These are phyloP conservation scores for Ophiocordyceps sinensis DNA, from an alignment of 2,329 filamentous ascomycete species.

Conservation along the genomic window DNA sequence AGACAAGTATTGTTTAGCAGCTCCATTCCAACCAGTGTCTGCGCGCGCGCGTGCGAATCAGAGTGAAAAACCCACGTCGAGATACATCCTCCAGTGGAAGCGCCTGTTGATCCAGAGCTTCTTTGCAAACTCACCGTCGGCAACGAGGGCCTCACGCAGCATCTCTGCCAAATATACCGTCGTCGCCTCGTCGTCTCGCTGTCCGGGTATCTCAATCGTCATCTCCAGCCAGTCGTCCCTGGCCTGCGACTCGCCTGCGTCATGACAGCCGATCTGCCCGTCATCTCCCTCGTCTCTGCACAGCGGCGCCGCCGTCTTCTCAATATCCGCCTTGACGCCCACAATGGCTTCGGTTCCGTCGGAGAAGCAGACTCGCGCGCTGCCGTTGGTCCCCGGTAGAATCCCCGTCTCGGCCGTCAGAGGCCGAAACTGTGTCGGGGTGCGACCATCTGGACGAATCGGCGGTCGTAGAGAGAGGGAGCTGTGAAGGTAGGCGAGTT, in stretches of 20 bases:
- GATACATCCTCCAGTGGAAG: constrained; percentile 93
- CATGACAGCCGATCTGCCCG: constrained; percentile 20
- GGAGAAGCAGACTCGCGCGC: constrained; percentile 82
- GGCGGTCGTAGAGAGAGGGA: constrained; percentile 71
- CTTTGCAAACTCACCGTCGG: constrained; percentile 52
- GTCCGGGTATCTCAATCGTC: constrained; percentile 79
- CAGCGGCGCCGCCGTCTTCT: constrained; percentile 39
- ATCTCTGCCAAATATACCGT: constrained; percentile 80
- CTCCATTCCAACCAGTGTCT: not conserved
- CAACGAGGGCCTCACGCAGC: constrained; percentile 74
- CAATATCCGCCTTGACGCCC: constrained; percentile 88
- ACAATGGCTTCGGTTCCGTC: constrained; percentile 95
- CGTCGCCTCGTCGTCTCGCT: constrained; percentile 78
- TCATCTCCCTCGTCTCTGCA: constrained; percentile 12
- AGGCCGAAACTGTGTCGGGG: constrained; percentile 76
- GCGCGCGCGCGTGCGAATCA: no score
- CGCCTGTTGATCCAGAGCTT: constrained; percentile 75
- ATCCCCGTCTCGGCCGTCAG: constrained; percentile 83
- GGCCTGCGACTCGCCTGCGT: constrained; percentile 26
- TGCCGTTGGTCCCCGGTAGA: constrained; percentile 79
- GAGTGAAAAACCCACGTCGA: constrained; percentile 54
- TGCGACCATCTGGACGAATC: constrained; percentile 77
- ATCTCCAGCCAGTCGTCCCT: constrained; percentile 72
- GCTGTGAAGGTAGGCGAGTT: constrained; percentile 87
- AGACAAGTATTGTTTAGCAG: not conserved